phyloP scores from a whole-genome alignment of 192 early-diverging fungal species.

The Phycomyces nitens region DNA sequence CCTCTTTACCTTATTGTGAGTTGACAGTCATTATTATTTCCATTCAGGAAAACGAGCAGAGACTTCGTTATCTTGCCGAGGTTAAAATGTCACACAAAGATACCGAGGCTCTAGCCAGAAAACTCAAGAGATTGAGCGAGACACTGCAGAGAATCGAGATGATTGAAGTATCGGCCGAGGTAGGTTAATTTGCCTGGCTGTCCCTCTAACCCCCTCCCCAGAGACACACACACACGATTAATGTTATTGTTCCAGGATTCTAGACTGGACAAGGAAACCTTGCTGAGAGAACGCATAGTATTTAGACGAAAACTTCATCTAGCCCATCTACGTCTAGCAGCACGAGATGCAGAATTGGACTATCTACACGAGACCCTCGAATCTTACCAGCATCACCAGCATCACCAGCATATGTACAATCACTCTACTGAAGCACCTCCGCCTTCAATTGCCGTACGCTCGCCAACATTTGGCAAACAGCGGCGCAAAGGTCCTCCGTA shows the following conservation, averaged over 20 bases:
- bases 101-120: constrained; percentile 23
- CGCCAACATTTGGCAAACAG: not conserved
- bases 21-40: not conserved
- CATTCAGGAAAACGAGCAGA: constrained; percentile 32
- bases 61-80: constrained; percentile 27
- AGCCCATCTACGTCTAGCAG: constrained; percentile 26
- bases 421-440: not conserved
- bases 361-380: constrained; percentile 24
- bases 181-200: constrained; percentile 5
- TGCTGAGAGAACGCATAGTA: constrained; percentile 17
- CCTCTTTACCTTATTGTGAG: not conserved
- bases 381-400: not conserved
- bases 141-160: constrained; percentile 24
- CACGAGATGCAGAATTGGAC: constrained; percentile 34
- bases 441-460: not conserved
- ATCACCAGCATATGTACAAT: not conserved
- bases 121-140: constrained; percentile 17
- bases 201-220: no score
- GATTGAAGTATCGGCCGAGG: constrained; percentile 18
- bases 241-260: no score
- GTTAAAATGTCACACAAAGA: constrained; percentile 32
- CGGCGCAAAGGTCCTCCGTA: constrained; percentile 16
- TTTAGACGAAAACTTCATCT: constrained; percentile 30
- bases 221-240: no score
- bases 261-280: constrained; percentile 9